Evolutionary conservation across 2,329 filamentous ascomycete species (phyloP).

Genomic region (Scedosporium minutisporum): DNA sequence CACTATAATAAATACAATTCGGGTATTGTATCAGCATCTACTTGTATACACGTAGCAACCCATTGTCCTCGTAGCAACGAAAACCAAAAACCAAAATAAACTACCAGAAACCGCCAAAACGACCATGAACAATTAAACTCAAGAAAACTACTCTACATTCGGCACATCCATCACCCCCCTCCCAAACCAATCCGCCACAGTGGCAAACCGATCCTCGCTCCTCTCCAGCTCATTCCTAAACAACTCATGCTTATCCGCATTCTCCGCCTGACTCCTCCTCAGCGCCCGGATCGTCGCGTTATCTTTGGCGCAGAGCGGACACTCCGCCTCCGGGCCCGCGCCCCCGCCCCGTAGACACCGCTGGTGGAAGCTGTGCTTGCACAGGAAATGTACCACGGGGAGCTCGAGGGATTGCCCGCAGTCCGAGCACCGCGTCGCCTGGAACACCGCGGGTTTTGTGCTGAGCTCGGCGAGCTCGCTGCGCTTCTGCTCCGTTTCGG

Average conservation of each 20-base stretch:
- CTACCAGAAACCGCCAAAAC: no score
- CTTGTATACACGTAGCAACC: background rate
- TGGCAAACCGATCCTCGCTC: constrained; percentile 78
- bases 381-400: constrained; percentile 89
- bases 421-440: constrained; percentile 76
- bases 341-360: constrained; percentile 56
- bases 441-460: constrained; percentile 78
- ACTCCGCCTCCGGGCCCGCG: constrained; percentile 57
- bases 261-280: constrained; percentile 75
- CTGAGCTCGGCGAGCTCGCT: constrained; percentile 68
- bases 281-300: constrained; percentile 88
- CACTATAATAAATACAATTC: background rate
- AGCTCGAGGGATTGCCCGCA: constrained; percentile 73
- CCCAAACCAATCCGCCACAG: constrained; percentile 90
- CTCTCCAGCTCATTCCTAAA: constrained; percentile 72
- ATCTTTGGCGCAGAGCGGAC: constrained; percentile 71
- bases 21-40: background rate
- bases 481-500: constrained; percentile 72
- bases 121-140: background rate
- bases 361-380: constrained; percentile 95
- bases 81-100: no score
- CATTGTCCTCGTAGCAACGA: background rate
- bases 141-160: background rate
- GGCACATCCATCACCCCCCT: constrained; percentile 65
- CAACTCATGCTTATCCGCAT: constrained; percentile 76